Evolutionary conservation across 768 basidiomycete genomes (phyloP), one percentile per base, ranked within the genome.

Genomic region (Lactarius tabidus): DNA sequence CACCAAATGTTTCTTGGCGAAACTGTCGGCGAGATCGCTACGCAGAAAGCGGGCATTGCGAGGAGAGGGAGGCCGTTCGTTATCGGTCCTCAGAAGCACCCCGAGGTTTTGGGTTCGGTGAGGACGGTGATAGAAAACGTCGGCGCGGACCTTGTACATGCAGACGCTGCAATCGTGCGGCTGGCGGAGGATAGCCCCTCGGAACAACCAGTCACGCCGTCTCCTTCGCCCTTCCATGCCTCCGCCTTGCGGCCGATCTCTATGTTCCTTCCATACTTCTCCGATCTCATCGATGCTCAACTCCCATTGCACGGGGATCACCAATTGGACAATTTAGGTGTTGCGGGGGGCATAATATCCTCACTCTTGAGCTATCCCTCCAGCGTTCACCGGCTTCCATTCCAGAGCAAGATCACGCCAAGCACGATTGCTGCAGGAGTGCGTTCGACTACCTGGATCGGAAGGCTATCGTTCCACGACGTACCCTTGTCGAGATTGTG

Each of bases 1-100:
- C 97, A 98, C 75, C 93, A 95, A 69, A 83, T 84, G 4, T 94
- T 96, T 73, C 81, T 99, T 29, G 97, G 97, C 0, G 74, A 83
- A 60, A 89, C 91, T 0, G 76, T 94, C 6, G 79, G 78, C 15
- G 83, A 80, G 33, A 98, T 98, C 61, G 84, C 95, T 0, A 77
- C 73, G 51, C 90, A 96, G 73, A 99, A 99, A 74, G 86, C 89
- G 0, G 85, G 84, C 2, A 97, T 98, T 57, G 86, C 87, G 18
- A 81, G 91, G 60, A 71, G 69, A 12, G 84, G 82, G 6, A 80
- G 77, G 63, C 82, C 86, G 1, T 85, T 92, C 67, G 76, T 95
- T 18, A 66, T 95, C 0, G 91, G 89, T 0, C 75, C 75, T 10
- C 93, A 94, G 72, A 79, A 72, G 35, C 76, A 88, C 69, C 60